These are phyloP conservation scores for Brassica rapa DNA, from an alignment of 345 rosid species.

Conservation along the genomic window DNA sequence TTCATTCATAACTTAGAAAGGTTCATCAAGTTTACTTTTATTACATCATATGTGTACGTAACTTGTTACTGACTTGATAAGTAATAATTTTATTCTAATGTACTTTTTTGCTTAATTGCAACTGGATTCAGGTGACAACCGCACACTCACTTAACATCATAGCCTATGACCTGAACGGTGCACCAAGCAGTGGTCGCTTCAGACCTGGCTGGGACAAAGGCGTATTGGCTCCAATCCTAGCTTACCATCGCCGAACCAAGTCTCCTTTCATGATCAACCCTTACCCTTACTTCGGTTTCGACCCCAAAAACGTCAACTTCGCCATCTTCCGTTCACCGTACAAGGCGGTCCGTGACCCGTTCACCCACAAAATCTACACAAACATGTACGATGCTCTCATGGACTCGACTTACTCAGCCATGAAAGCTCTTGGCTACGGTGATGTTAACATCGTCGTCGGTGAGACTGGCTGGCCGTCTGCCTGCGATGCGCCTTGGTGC, in stretches of 20 bases:
- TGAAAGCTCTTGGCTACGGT: slow-evolving; percentile 66
- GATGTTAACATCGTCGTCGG: slow-evolving; percentile 71
- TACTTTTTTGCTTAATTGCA: background rate
- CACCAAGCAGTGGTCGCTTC: slow-evolving; percentile 68
- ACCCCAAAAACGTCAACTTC: slow-evolving; percentile 47
- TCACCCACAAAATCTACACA: slow-evolving; percentile 58
- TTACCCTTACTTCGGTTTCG: slow-evolving; percentile 71
- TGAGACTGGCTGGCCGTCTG: slow-evolving; percentile 91
- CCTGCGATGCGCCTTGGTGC: slow-evolving; percentile 58
- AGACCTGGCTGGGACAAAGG: slow-evolving; percentile 46
- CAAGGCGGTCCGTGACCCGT: slow-evolving; percentile 53
- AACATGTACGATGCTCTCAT: slow-evolving; percentile 72
- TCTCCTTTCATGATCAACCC: slow-evolving; percentile 85
- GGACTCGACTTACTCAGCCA: slow-evolving; percentile 67
- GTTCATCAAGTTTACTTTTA: background rate
- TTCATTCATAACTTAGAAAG: too few species aligned
- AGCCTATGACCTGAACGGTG: slow-evolving; percentile 35
- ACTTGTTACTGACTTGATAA: background rate
- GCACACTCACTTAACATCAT: slow-evolving; percentile 69
- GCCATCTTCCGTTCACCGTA: slow-evolving; percentile 54
- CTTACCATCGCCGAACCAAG: slow-evolving; percentile 64
- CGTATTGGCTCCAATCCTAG: slow-evolving; percentile 64
- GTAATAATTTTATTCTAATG: background rate
- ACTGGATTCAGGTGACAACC: slow-evolving; percentile 60
- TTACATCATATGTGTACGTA: background rate